phyloP scores from a whole-genome alignment of 257 asterid species.

The Paraleonurus japonicus region DNA sequence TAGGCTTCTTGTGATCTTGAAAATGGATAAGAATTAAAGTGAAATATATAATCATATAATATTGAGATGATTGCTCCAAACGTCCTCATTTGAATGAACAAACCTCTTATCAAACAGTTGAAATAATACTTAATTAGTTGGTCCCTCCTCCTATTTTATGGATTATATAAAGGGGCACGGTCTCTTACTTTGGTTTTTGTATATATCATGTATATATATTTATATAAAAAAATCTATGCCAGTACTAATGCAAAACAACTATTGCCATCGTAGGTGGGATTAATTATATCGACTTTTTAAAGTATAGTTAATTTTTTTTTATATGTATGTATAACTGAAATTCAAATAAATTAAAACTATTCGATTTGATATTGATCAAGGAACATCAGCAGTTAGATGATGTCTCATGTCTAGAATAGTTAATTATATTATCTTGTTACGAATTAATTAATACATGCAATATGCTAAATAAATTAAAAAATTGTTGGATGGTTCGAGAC shows the following conservation, averaged over 20 bases:
- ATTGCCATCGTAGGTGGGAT: no score
- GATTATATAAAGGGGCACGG: background rate
- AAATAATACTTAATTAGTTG: conserved; percentile 1
- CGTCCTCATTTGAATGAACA: conserved; percentile 16
- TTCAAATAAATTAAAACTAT: background rate
- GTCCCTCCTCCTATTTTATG: background rate
- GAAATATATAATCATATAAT: background rate
- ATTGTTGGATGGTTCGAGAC: background rate
- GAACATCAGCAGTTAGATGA: background rate
- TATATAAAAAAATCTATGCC: no score
- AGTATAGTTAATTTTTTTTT: no score
- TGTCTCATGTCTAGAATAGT: background rate
- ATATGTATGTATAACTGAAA: background rate
- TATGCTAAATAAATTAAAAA: background rate
- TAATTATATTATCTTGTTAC: background rate
- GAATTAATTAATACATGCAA: no score
- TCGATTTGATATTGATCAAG: background rate
- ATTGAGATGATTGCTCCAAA: conserved; percentile 6
- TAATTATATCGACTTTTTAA: no score
- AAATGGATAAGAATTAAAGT: conserved; percentile 15
- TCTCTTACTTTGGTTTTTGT: background rate
- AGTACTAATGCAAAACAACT: no score
- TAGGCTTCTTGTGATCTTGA: background rate
- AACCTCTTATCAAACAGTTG: conserved; percentile 14
- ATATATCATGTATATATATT: no score